phyloP scores from a whole-genome alignment of 2,329 filamentous ascomycete species.

The Colletotrichum theobromicola region DNA sequence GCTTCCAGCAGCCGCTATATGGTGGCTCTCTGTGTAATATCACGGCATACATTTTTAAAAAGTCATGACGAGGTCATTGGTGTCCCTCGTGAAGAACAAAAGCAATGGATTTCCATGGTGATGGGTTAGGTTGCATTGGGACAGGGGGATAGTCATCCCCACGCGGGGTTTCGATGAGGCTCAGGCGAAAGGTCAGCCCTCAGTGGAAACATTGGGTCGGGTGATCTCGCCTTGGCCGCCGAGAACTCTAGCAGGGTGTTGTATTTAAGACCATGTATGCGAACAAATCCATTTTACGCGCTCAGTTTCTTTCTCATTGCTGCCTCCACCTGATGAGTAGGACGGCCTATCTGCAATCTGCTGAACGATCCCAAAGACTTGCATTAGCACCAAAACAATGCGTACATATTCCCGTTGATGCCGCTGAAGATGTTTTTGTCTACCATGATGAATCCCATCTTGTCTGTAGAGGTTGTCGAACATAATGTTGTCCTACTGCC shows the following conservation, averaged over 20 bases:
- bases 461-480: too few relatives aligned
- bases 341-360: not conserved
- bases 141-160: not conserved
- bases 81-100: slow-evolving; percentile 8
- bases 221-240: not conserved
- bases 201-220: not conserved
- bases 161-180: not conserved
- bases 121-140: slow-evolving; percentile 3
- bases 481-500: too few relatives aligned
- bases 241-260: not conserved
- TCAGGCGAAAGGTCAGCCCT: not conserved
- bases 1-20: slow-evolving; percentile 6
- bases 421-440: too few relatives aligned
- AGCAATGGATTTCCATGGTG: slow-evolving; percentile 14
- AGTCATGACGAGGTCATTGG: not conserved
- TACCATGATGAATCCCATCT: too few relatives aligned
- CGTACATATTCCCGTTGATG: too few relatives aligned
- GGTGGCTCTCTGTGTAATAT: slow-evolving; percentile 21
- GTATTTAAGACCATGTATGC: slow-evolving; percentile 20
- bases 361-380: not conserved
- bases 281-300: slow-evolving; percentile 17
- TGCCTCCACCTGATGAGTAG: not conserved
- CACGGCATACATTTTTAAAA: slow-evolving; percentile 19
- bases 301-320: too few relatives aligned
- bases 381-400: not conserved